Conservation (phyloP, 2,329 filamentous ascomycete species). For the Orbilia blumenaviensis region DNA sequence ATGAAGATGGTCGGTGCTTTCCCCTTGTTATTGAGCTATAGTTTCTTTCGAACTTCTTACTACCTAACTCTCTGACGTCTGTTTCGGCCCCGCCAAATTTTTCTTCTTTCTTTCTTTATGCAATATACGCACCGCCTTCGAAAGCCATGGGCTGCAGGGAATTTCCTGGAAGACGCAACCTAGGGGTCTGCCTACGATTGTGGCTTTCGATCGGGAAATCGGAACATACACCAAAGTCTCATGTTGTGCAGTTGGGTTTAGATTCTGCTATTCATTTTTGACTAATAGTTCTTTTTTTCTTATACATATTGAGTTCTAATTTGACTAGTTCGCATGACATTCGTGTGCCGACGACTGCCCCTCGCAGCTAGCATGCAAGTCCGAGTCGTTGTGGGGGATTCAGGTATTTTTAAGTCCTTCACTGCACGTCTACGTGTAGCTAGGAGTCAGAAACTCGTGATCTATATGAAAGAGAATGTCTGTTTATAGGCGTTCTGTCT, state of each 20-base stretch:
- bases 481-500: slow-evolving; percentile 1
- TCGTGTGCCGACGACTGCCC: background rate
- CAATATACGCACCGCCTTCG: background rate
- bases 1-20: slow-evolving; percentile 10
- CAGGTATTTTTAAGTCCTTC: slow-evolving; percentile 13
- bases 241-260: background rate
- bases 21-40: background rate
- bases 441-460: slow-evolving; percentile 2
- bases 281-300: background rate
- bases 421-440: too few species aligned
- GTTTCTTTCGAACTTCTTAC: too few species aligned
- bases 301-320: background rate
- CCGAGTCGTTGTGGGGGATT: background rate
- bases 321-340: background rate
- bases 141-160: slow-evolving; percentile 2
- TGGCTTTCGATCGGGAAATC: background rate
- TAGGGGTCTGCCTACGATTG: slow-evolving; percentile 7
- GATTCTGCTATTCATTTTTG: background rate
- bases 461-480: background rate
- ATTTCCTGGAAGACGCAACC: slow-evolving; percentile 1
- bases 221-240: background rate
- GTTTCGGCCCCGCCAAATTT: slow-evolving; percentile 10
- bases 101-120: background rate
- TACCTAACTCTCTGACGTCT: slow-evolving; percentile 11
- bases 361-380: background rate